phyloP scores from a whole-genome alignment of 345 rosid genomes.

The Hevea brasiliensis region DNA sequence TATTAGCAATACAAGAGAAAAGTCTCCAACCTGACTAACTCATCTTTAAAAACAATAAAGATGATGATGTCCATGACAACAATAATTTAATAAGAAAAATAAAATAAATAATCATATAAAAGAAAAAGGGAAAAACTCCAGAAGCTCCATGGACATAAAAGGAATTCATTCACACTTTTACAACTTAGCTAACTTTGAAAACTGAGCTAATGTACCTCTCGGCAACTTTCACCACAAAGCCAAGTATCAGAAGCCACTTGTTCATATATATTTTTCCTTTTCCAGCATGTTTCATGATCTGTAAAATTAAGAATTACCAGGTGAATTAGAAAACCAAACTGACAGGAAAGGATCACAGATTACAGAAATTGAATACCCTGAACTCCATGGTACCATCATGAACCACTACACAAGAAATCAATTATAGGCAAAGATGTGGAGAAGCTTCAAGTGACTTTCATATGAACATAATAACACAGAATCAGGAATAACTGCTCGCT shows the following conservation, averaged over 20 bases:
- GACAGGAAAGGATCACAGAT: constrained; percentile 6
- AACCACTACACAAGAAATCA: neutral
- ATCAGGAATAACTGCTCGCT: neutral
- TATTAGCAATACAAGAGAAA: neutral
- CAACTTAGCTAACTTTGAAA: neutral
- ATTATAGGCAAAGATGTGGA: neutral
- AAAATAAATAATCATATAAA: too few relatives aligned
- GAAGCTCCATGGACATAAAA: neutral
- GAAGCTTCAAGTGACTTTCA: neutral
- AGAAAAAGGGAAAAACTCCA: neutral
- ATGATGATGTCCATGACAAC: neutral
- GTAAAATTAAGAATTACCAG: constrained; percentile 27
- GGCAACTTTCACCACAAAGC: constrained; percentile 72
- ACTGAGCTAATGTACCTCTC: constrained; percentile 51
- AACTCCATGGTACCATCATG: neutral
- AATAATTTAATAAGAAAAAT: too few relatives aligned
- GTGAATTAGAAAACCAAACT: constrained; percentile 19
- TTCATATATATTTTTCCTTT: constrained; percentile 34
- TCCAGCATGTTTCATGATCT: constrained; percentile 76
- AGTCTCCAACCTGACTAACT: neutral
- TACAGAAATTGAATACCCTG: neutral
- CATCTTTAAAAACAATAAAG: neutral
- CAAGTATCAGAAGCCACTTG: constrained; percentile 49
- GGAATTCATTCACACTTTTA: neutral
- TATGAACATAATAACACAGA: neutral